These are phyloP conservation scores for Purshia tridentata DNA, from an alignment of 306 rosid species.

Conservation along the genomic window DNA sequence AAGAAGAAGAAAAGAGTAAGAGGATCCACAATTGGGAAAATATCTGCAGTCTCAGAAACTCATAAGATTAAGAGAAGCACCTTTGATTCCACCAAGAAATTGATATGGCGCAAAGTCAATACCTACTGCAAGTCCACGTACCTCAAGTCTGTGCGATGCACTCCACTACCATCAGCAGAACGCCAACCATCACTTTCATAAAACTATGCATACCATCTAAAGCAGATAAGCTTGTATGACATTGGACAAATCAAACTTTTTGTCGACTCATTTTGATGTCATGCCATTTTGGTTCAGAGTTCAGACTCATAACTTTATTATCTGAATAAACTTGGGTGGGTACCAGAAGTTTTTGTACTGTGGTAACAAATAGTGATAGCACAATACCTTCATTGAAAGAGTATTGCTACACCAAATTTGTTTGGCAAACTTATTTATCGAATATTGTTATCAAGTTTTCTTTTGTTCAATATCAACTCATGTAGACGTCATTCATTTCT, in stretches of 20 bases:
- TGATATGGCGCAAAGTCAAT: slow-evolving; percentile 21
- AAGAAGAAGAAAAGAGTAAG: slow-evolving; percentile 47
- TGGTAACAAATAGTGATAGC: too few relatives aligned
- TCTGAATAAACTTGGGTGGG: background rate
- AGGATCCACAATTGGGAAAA: slow-evolving; percentile 37
- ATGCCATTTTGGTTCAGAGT: background rate
- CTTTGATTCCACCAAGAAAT: slow-evolving; percentile 13
- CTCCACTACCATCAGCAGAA: background rate
- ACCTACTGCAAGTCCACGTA: slow-evolving; percentile 23
- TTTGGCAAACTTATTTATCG: too few relatives aligned
- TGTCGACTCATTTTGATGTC: slow-evolving; percentile 2
- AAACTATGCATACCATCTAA: too few relatives aligned
- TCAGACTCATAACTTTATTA: too few relatives aligned
- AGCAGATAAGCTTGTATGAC: too few relatives aligned
- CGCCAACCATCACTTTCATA: too few relatives aligned
- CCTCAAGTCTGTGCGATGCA: slow-evolving; percentile 5
- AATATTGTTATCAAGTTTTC: too few relatives aligned
- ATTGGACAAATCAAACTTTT: background rate
- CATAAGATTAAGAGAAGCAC: background rate
- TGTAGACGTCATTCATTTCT: too few relatives aligned
- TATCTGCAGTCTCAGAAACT: slow-evolving; percentile 33
- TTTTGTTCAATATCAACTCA: too few relatives aligned
- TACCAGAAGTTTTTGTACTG: background rate
- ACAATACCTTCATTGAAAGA: too few relatives aligned
- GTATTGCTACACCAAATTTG: too few relatives aligned